Conservation (phyloP, 768 basidiomycete species). For the Ramaria sp. region DNA sequence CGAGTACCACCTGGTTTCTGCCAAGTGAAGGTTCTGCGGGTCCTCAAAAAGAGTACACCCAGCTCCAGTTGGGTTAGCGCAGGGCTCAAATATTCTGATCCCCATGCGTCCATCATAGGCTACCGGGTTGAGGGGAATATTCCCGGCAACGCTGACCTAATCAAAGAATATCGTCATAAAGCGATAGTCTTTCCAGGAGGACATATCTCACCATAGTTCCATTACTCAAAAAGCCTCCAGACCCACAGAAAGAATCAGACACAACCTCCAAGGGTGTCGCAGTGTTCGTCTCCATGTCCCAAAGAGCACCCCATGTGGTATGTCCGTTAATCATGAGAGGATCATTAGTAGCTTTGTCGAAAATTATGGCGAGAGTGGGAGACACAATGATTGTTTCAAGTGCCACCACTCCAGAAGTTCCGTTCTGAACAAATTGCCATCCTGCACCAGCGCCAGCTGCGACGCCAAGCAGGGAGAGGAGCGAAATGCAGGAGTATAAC, state of each 20-base stretch:
- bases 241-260: slow-evolving; percentile 32
- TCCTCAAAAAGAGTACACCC: slow-evolving; percentile 27
- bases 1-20: slow-evolving; percentile 31
- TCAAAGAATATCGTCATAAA: background rate
- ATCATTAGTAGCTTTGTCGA: slow-evolving; percentile 16
- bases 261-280: slow-evolving; percentile 23
- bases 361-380: slow-evolving; percentile 16
- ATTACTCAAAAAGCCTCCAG: slow-evolving; percentile 30
- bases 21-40: slow-evolving; percentile 23
- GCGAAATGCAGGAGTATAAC: no score
- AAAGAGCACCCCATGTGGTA: slow-evolving; percentile 18
- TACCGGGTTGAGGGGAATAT: slow-evolving; percentile 2
- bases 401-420: slow-evolving; percentile 16
- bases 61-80: slow-evolving; percentile 15
- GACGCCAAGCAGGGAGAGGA: no score
- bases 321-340: slow-evolving; percentile 15
- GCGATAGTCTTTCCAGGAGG: background rate
- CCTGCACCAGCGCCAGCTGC: background rate
- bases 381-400: slow-evolving; percentile 18
- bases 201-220: slow-evolving; percentile 25
- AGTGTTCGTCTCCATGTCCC: slow-evolving; percentile 17
- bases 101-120: background rate
- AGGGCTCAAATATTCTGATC: slow-evolving; percentile 27
- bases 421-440: slow-evolving; percentile 9
- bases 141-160: slow-evolving; percentile 17